Conservation (phyloP, 345 rosid genomes). For the Iberis pinnata region DNA sequence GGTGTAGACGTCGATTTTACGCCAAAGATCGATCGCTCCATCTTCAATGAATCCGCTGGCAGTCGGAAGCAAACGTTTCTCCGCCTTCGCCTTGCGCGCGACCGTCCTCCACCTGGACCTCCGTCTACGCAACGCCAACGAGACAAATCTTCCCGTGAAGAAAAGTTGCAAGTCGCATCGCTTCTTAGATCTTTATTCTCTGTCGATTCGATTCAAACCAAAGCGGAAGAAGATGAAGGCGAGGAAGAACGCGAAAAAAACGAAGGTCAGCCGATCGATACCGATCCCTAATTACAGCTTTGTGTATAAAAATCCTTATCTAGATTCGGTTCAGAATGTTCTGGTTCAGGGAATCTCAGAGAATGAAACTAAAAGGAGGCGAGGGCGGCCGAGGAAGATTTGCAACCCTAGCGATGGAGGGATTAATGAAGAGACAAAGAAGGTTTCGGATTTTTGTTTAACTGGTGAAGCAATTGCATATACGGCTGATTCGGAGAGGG, state of each 20-base stretch:
- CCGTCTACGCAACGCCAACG: constrained; percentile 26
- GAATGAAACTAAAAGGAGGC: constrained; percentile 41
- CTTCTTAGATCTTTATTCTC: constrained; percentile 56
- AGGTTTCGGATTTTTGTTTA: not conserved
- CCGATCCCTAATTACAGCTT: constrained; percentile 28
- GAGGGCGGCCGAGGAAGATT: constrained; percentile 56
- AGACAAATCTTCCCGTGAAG: constrained; percentile 37
- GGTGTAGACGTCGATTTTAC: constrained; percentile 42
- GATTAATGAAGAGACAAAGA: constrained; percentile 6
- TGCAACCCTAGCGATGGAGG: constrained; percentile 24
- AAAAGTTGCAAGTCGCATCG: constrained; percentile 39
- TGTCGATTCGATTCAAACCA: constrained; percentile 28
- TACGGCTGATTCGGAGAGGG: not conserved
- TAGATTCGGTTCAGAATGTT: constrained; percentile 14
- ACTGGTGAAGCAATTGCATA: not conserved
- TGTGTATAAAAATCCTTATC: constrained; percentile 20
- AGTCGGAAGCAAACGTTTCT: constrained; percentile 89
- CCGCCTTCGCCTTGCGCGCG: constrained; percentile 72
- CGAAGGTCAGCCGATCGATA: constrained; percentile 32
- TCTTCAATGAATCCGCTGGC: constrained; percentile 94
- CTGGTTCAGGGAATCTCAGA: constrained; percentile 26
- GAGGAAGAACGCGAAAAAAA: constrained; percentile 8
- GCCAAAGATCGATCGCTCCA: constrained; percentile 77
- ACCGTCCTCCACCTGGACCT: constrained; percentile 25
- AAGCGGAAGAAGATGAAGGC: constrained; percentile 22